phyloP scores from a whole-genome alignment of 352 stramenopile species.

The Phytophthora aleatoria region DNA sequence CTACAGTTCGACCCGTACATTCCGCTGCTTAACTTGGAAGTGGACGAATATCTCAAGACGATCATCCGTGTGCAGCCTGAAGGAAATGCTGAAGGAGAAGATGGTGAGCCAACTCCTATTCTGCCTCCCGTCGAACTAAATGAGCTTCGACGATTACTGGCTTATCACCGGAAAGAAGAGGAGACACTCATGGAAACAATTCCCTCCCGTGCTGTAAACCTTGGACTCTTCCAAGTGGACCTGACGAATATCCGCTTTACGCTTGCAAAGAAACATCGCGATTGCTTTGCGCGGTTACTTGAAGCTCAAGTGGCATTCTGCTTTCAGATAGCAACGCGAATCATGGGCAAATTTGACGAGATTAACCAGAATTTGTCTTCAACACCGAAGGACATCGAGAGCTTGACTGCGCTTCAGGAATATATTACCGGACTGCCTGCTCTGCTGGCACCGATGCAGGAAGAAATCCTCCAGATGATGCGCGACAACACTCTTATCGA shows the following conservation, averaged over 20 bases:
- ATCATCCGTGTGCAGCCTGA: conserved; percentile 58
- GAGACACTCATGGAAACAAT: conserved; percentile 70
- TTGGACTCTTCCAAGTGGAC: conserved; percentile 83
- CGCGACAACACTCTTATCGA: conserved; percentile 83
- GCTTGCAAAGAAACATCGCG: conserved; percentile 78
- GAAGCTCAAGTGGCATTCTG: conserved; percentile 72
- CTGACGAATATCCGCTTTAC: conserved; percentile 79
- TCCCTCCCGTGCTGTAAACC: conserved; percentile 64
- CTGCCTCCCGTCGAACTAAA: conserved; percentile 74
- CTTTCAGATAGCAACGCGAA: conserved; percentile 64
- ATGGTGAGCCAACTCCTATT: conserved; percentile 51
- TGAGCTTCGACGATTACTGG: conserved; percentile 67
- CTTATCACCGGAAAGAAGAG: conserved; percentile 72
- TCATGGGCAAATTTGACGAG: conserved; percentile 84
- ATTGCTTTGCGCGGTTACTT: conserved; percentile 75
- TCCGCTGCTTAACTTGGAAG: conserved; percentile 91
- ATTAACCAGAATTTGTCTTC: conserved; percentile 85
- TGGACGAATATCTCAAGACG: conserved; percentile 77
- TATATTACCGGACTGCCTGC: conserved; percentile 82
- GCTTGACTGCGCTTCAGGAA: conserved; percentile 87
- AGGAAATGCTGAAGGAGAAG: conserved; percentile 35
- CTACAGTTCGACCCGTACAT: conserved; percentile 86
- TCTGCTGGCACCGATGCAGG: conserved; percentile 73
- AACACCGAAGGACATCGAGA: conserved; percentile 92
- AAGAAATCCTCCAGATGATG: conserved; percentile 85